A percentile compares a stretch with the other conserved stretches of the same genome.
Evolutionary conservation across 2,329 filamentous ascomycete species (phyloP).

Genomic region (Lojkania enalia): DNA sequence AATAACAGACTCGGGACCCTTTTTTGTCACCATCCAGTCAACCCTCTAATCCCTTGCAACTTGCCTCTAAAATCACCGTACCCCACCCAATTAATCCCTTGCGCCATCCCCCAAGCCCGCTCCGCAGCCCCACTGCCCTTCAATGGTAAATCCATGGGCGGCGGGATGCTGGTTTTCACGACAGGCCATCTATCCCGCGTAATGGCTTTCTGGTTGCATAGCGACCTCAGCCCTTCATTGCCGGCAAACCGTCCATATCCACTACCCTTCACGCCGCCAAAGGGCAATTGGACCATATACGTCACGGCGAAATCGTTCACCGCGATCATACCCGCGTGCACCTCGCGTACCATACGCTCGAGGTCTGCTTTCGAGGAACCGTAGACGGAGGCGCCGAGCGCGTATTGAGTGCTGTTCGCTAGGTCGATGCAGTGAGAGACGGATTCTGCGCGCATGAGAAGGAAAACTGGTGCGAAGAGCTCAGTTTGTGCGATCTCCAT

Average conservation of each 20-base stretch:
- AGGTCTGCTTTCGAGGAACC: constrained; percentile 66
- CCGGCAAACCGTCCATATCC: constrained; percentile 92
- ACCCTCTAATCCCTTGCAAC: constrained; percentile 45
- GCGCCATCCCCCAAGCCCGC: constrained; percentile 47
- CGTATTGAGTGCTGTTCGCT: constrained; percentile 83
- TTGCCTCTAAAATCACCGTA: constrained; percentile 50
- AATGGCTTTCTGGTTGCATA: constrained; percentile 88
- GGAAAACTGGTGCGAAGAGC: constrained; percentile 89
- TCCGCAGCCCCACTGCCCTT: constrained; percentile 34
- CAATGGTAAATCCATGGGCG: constrained; percentile 81
- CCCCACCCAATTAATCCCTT: constrained; percentile 53
- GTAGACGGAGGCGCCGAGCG: constrained; percentile 87
- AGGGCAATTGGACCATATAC: constrained; percentile 92
- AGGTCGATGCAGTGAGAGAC: constrained; percentile 70
- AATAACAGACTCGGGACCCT: too few relatives aligned
- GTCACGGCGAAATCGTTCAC: constrained; percentile 95
- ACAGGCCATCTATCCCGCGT: constrained; percentile 72
- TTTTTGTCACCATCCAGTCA: too few relatives aligned
- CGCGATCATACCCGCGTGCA: constrained; percentile 86
- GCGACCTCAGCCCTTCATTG: constrained; percentile 77
- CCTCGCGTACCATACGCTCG: constrained; percentile 64
- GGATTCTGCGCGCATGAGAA: constrained; percentile 74
- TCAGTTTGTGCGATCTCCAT: constrained; percentile 92
- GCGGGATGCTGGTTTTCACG: constrained; percentile 76
- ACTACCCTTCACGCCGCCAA: constrained; percentile 86